These are phyloP conservation scores for Aureobasidium sp. DNA, from an alignment of 2,329 filamentous ascomycete species.

Conservation along the genomic window DNA sequence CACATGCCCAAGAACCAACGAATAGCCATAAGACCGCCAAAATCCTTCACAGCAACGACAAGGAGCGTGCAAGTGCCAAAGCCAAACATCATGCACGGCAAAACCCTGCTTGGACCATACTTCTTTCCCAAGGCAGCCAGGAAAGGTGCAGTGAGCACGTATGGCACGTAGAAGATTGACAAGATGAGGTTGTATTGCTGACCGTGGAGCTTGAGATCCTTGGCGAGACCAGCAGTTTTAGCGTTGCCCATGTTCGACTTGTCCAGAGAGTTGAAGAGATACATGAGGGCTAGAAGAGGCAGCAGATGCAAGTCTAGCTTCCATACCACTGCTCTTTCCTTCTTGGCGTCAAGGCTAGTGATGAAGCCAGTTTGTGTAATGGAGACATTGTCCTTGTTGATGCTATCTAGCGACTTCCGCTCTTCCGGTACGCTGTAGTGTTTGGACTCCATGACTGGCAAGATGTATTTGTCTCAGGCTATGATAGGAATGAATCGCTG, in stretches of 20 bases:
- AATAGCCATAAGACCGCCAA: constrained; percentile 58
- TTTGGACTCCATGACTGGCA: not conserved
- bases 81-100: constrained; percentile 61
- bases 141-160: constrained; percentile 62
- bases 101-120: constrained; percentile 55
- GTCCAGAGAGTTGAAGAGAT: constrained; percentile 49
- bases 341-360: constrained; percentile 36
- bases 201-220: constrained; percentile 52
- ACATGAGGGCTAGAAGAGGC: constrained; percentile 55
- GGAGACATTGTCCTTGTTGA: constrained; percentile 10
- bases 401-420: not conserved
- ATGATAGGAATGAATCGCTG: not conserved
- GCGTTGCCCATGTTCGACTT: constrained; percentile 39
- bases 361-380: constrained; percentile 9
- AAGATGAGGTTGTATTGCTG: constrained; percentile 65
- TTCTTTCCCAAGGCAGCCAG: constrained; percentile 62
- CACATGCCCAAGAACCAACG: constrained; percentile 61
- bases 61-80: constrained; percentile 62
- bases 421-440: not conserved
- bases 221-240: constrained; percentile 40
- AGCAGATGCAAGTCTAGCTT: constrained; percentile 51
- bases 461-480: not conserved
- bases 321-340: constrained; percentile 44
- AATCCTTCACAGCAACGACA: constrained; percentile 51
- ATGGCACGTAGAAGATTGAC: constrained; percentile 68